These are phyloP conservation scores for Avena eriantha DNA, from an alignment of 176 grass and related monocot species.

Conservation along the genomic window DNA sequence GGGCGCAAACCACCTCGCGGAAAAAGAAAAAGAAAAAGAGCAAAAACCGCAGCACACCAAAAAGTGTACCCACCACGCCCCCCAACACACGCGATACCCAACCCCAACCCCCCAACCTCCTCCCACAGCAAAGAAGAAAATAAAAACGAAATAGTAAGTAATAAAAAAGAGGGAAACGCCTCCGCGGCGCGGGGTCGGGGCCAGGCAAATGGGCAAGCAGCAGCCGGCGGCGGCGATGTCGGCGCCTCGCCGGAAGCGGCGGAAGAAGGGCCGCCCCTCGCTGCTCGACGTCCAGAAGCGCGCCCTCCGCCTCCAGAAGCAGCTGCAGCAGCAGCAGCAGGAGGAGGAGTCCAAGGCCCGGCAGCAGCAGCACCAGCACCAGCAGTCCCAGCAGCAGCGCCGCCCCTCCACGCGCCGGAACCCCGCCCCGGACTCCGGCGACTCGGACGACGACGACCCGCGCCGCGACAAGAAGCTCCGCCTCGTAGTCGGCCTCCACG, in stretches of 20 bases:
- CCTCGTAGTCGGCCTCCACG: slow-evolving; percentile 65
- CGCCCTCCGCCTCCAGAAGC: slow-evolving; percentile 60
- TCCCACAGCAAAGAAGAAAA: slow-evolving; percentile 13
- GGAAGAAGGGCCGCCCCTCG: slow-evolving; percentile 97
- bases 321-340: slow-evolving; percentile 39
- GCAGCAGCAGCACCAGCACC: slow-evolving; percentile 19
- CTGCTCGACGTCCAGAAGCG: slow-evolving; percentile 93
- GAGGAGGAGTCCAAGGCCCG: background rate
- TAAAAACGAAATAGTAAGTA: background rate
- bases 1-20: background rate
- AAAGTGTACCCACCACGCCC: slow-evolving; percentile 48
- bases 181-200: background rate
- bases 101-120: background rate
- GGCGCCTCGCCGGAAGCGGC: slow-evolving; percentile 49
- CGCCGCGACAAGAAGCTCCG: slow-evolving; percentile 93
- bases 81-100: slow-evolving; percentile 52
- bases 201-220: slow-evolving; percentile 79
- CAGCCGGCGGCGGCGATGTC: slow-evolving; percentile 66
- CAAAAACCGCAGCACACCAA: slow-evolving; percentile 32
- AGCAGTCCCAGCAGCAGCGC: slow-evolving; percentile 13
- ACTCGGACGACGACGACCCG: slow-evolving; percentile 49
- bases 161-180: background rate
- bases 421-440: slow-evolving; percentile 50
- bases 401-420: slow-evolving; percentile 58
- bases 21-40: background rate